These are phyloP conservation scores for Mycena filopes DNA, from an alignment of 768 basidiomycete species.

Conservation along the genomic window DNA sequence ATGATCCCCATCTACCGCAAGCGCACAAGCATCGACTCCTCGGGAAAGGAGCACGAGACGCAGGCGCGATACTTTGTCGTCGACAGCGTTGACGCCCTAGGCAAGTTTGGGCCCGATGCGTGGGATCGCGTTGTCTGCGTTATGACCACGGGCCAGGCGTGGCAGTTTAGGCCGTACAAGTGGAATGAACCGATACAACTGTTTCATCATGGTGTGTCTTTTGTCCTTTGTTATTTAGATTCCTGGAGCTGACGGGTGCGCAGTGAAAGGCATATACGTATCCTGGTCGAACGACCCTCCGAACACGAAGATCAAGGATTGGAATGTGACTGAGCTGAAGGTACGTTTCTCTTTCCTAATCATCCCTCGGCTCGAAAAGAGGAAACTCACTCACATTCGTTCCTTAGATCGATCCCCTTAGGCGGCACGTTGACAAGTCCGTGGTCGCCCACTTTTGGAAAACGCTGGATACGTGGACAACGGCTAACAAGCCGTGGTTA, in stretches of 20 bases:
- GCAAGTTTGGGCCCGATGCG: conserved; percentile 91
- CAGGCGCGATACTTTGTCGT: conserved; percentile 85
- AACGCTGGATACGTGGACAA: conserved; percentile 86
- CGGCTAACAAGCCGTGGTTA: conserved; percentile 82
- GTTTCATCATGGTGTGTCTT: conserved; percentile 87
- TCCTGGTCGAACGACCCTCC: conserved; percentile 94
- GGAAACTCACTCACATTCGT: too few species aligned
- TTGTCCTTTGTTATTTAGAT: background rate
- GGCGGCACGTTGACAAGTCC: conserved; percentile 94
- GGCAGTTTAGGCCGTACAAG: conserved; percentile 98
- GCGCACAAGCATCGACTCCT: conserved; percentile 74
- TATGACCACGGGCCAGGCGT: conserved; percentile 97
- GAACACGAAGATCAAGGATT: conserved; percentile 90
- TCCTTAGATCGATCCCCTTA: conserved; percentile 84
- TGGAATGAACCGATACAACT: conserved; percentile 94
- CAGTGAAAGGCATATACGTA: conserved; percentile 96
- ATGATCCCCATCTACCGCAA: conserved; percentile 89
- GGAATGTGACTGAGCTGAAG: conserved; percentile 97
- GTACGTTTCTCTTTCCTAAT: conserved; percentile 55
- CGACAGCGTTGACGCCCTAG: conserved; percentile 91
- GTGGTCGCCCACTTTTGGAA: conserved; percentile 98
- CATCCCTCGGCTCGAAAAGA: too few species aligned
- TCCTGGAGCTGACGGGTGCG: background rate
- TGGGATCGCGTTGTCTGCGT: conserved; percentile 99
- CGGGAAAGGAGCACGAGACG: conserved; percentile 67